Percentiles rank a stretch among this genome's conserved stretches.
Evolutionary conservation across 2,329 filamentous ascomycete genomes (phyloP).

Genomic region (Cryphonectria radicalis): DNA sequence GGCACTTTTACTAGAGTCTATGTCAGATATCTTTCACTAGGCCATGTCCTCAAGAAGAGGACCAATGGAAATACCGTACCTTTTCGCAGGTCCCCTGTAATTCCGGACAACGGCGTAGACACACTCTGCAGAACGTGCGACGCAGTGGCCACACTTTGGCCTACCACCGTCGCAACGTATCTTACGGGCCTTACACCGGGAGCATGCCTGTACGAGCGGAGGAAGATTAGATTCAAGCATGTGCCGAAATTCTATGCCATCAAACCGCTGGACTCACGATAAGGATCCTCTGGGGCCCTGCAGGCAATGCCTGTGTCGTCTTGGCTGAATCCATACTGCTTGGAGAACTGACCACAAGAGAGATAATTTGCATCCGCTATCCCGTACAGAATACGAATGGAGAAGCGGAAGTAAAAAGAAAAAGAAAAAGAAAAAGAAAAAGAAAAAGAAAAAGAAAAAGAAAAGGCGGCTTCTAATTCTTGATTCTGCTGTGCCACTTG

Average conservation of each 20-base stretch:
- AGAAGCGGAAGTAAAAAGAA: neutral
- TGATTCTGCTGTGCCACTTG: neutral
- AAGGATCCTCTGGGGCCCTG: neutral
- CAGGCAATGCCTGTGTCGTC: neutral
- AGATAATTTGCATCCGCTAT: neutral
- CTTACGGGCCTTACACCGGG: conserved; percentile 17
- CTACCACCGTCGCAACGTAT: conserved; percentile 14
- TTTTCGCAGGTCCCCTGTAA: conserved; percentile 14
- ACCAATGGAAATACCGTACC: neutral
- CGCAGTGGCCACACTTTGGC: conserved; percentile 16
- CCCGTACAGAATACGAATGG: neutral
- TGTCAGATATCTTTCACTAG: neutral
- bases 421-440: no score
- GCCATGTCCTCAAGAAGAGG: conserved; percentile 6
- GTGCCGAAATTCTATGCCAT: neutral
- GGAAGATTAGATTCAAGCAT: neutral
- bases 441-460: no score
- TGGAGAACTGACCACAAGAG: neutral
- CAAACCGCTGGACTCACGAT: conserved; percentile 1
- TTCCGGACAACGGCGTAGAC: conserved; percentile 11
- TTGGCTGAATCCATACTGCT: neutral
- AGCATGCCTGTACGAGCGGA: conserved; percentile 8
- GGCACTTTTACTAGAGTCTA: neutral
- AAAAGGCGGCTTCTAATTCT: neutral
- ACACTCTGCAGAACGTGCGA: conserved; percentile 1